These are phyloP conservation scores for Geotrichum fermentans DNA, from an alignment of 1,139 yeast species.

Conservation along the genomic window DNA sequence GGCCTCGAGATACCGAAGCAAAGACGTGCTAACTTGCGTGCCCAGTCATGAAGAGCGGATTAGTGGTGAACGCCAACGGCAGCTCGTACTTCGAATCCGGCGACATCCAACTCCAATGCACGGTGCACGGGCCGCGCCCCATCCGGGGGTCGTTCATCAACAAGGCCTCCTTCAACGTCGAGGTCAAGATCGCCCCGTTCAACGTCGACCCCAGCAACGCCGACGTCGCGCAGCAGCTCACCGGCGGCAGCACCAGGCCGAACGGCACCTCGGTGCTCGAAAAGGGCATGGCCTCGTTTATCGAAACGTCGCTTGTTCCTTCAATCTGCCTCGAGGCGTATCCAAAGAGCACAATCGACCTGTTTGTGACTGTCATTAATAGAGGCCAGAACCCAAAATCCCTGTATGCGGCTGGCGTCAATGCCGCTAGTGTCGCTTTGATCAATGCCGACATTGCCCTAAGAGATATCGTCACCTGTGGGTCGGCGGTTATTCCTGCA, in stretches of 20 bases:
- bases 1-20: too few species aligned
- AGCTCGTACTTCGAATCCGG: conserved; percentile 74
- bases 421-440: conserved; percentile 66
- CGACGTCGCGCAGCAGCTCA: conserved; percentile 18
- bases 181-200: conserved; percentile 55
- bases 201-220: conserved; percentile 28
- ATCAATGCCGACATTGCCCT: conserved; percentile 81
- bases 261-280: conserved; percentile 43
- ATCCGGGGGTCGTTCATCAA: conserved; percentile 70
- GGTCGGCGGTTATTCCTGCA: conserved; percentile 38
- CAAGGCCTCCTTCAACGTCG: conserved; percentile 64
- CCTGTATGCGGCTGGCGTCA: conserved; percentile 42
- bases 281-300: conserved; percentile 49
- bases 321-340: conserved; percentile 64
- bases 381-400: conserved; percentile 41
- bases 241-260: conserved; percentile 17
- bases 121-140: conserved; percentile 88
- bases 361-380: conserved; percentile 65
- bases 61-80: conserved; percentile 72
- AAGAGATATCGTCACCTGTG: conserved; percentile 71
- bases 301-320: conserved; percentile 56
- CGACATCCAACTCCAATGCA: conserved; percentile 56
- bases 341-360: conserved; percentile 84
- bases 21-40: too few species aligned
- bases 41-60: conserved; percentile 49